Conservation (phyloP, 805 yeast species). For the Candida lessepsii region DNA sequence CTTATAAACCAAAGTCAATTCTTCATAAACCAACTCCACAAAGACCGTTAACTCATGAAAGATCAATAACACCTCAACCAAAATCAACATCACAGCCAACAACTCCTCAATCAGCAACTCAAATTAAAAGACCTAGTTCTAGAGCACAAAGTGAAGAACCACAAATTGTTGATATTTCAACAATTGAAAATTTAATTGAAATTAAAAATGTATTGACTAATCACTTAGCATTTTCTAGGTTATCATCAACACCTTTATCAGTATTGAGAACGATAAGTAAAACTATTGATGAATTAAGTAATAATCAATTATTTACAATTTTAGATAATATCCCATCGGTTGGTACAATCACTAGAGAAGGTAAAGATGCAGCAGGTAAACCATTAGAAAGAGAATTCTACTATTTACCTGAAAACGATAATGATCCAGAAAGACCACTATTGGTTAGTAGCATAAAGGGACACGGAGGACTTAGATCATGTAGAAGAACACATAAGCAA, state of each 20-base stretch:
- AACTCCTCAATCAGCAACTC: conserved; percentile 1
- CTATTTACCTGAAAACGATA: conserved; percentile 81
- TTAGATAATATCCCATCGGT: conserved; percentile 54
- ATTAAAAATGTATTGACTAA: conserved; percentile 69
- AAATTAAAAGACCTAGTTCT: no score
- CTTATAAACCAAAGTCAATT: conserved; percentile 24
- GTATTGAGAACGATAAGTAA: conserved; percentile 62
- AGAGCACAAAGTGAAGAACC: conserved; percentile 16
- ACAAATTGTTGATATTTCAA: conserved; percentile 18
- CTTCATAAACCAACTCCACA: no score
- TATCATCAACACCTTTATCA: conserved; percentile 84
- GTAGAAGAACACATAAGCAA: conserved; percentile 93
- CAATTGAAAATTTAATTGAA: conserved; percentile 37
- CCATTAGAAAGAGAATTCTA: conserved; percentile 92
- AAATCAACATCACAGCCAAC: conserved; percentile 28
- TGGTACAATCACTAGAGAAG: conserved; percentile 86
- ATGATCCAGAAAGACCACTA: conserved; percentile 63
- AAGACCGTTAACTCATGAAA: no score
- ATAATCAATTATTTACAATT: conserved; percentile 43
- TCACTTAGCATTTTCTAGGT: conserved; percentile 85
- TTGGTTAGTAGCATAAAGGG: conserved; percentile 80
- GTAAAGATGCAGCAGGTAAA: conserved; percentile 96
- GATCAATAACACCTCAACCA: background rate
- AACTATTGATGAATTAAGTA: conserved; percentile 46
- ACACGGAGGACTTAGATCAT: conserved; percentile 73